These are phyloP conservation scores for Quercus robur DNA, from an alignment of 306 rosid species.

Conservation along the genomic window DNA sequence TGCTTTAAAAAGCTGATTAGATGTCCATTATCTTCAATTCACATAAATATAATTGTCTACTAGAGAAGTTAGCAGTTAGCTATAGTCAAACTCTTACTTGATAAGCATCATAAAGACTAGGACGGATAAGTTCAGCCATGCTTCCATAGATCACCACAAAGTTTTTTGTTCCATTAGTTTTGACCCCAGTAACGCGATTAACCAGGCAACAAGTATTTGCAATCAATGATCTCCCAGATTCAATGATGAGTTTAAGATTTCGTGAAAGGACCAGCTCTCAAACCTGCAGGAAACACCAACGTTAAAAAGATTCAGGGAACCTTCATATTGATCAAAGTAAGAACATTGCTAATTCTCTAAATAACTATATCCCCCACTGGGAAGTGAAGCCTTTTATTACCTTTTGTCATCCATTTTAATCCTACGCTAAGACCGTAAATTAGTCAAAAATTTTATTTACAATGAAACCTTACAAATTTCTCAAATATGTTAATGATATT, in stretches of 20 bases:
- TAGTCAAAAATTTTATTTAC: neutral
- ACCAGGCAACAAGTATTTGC: conserved; percentile 94
- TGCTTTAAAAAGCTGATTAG: neutral
- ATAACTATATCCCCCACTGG: neutral
- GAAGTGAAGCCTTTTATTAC: neutral
- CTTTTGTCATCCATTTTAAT: neutral
- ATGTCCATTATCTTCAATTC: neutral
- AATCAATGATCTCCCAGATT: conserved; percentile 94
- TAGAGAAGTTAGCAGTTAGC: conserved; percentile 4
- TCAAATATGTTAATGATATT: neutral
- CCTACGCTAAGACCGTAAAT: neutral
- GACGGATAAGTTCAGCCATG: conserved; percentile 99
- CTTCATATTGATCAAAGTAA: neutral
- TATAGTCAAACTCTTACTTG: conserved; percentile 51
- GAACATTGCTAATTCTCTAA: neutral
- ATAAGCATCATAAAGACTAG: conserved; percentile 93
- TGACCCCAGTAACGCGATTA: conserved; percentile 91
- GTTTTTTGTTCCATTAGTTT: conserved; percentile 91
- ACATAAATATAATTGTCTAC: neutral
- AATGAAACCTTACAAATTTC: neutral
- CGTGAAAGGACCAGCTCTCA: conserved; percentile 77
- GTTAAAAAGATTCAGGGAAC: neutral
- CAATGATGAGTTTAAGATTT: conserved; percentile 85
- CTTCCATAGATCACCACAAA: conserved; percentile 93
- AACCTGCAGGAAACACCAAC: conserved; percentile 46